Conservation (phyloP, 139 green algal species). For the Auxenochlorella protothecoides region DNA sequence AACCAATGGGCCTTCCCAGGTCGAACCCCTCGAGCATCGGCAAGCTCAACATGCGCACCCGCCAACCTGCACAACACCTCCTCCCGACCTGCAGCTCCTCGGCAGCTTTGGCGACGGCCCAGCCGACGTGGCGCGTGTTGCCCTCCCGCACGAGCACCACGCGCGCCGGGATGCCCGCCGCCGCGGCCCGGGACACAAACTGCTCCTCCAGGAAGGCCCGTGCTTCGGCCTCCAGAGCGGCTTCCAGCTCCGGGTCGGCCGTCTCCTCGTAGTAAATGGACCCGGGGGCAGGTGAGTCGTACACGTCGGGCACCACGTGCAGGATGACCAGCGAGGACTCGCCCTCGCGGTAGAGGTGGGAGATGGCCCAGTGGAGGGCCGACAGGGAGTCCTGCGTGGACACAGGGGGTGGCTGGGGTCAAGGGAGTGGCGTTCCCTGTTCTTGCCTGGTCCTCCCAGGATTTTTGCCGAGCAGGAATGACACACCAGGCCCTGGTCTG, state of each 20-base stretch:
- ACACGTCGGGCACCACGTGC: not conserved
- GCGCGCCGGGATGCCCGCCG: not conserved
- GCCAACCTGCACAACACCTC: too few species aligned
- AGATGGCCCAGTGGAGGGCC: not conserved
- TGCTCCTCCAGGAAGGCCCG: conserved; percentile 9
- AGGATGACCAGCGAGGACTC: not conserved
- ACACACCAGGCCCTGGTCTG: too few species aligned
- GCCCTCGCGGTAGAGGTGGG: not conserved
- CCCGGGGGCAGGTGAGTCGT: not conserved
- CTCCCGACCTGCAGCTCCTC: conserved; percentile 4
- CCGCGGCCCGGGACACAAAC: conserved; percentile 6
- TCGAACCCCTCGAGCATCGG: too few species aligned
- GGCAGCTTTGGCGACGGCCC: conserved; percentile 15
- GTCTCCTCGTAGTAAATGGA: not conserved
- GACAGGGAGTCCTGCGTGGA: not conserved
- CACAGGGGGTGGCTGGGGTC: too few species aligned
- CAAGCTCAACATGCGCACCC: too few species aligned
- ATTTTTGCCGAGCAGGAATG: too few species aligned
- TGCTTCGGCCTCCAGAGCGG: not conserved
- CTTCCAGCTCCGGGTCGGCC: not conserved
- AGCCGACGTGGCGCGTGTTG: conserved; percentile 10
- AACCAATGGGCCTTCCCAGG: too few species aligned
- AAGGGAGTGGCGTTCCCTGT: too few species aligned
- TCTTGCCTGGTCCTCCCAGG: too few species aligned
- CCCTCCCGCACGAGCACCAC: not conserved